These are phyloP conservation scores for Cylindrotheca closterium DNA, from an alignment of 108 stramenopile genomes.

Conservation along the genomic window DNA sequence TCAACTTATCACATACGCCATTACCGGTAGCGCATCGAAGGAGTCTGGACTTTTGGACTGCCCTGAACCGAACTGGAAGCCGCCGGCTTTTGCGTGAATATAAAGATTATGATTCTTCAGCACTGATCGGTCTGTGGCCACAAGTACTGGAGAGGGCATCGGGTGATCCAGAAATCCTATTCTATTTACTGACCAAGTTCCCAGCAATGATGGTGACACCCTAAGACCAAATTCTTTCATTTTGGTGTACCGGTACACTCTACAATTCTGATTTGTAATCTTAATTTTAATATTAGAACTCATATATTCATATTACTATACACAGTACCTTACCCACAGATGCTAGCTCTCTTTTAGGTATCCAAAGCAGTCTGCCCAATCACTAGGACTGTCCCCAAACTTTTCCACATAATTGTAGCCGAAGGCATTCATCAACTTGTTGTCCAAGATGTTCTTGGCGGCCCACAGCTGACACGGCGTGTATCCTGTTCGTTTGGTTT, in stretches of 20 bases:
- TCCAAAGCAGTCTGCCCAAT: background rate
- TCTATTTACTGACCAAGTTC: background rate
- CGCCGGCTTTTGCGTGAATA: background rate
- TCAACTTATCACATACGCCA: background rate
- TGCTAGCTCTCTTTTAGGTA: no score
- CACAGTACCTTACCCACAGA: no score
- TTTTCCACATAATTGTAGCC: conserved; percentile 31
- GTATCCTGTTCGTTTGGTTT: conserved; percentile 21
- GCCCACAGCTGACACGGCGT: conserved; percentile 25
- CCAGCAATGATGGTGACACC: no score
- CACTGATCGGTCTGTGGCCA: background rate
- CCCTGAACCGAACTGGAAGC: background rate
- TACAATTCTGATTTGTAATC: no score
- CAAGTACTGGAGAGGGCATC: background rate
- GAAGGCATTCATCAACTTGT: conserved; percentile 38
- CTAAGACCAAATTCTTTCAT: no score
- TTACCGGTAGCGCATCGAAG: background rate
- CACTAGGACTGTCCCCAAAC: background rate
- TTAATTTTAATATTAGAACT: no score
- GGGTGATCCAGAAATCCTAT: background rate
- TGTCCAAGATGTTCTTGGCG: conserved; percentile 43
- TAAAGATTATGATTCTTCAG: background rate
- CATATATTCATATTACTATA: no score
- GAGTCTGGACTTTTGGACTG: conserved; percentile 5
- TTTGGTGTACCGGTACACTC: no score